Evolutionary conservation across 2,329 filamentous ascomycete genomes (phyloP), one percentile per base, ranked within the genome.

Genomic region (Phialophora macrospora): DNA sequence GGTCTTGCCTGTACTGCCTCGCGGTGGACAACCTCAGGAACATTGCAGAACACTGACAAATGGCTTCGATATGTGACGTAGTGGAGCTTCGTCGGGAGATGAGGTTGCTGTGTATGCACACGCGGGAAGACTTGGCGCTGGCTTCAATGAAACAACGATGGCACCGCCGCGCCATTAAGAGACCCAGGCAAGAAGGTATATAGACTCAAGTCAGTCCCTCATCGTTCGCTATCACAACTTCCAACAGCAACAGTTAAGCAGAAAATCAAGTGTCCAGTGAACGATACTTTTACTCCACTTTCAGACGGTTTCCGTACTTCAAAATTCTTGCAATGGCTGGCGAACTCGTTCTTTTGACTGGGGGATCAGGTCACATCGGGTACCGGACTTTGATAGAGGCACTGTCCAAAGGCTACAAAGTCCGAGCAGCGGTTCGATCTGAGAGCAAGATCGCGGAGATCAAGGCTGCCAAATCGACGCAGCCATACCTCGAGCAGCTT

Each of bases 401-500:
- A 22, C 69, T 74, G 49, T 52, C 68, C 20, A 65, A 68, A 55
- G 72, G 72, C 48, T 74, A 73, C 66, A 55, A 52, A 9, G 71
- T 74, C 24, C 68, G 72, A 26, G 73, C 72, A 6, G 71, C 68
- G 8, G 70, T 74, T 49, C 72, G 73, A 58, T 68, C 67, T 24
- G 66, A 74, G 34, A 28, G 55, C 8, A 73, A 73, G 60, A 62
- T 63, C 28, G 63, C 68, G 22, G 41, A 66, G 41, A 64, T 72
- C 61, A 64, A 65, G 28, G 60, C 61, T 22, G 65, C 70, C 3
- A 62, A 62, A 38, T 67, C 69, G 14, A 68, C 69, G 26, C 66
- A 70, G 46, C 64, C 68, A 22, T 65, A 68, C 24, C 54, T 67
- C 12, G 83, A 84, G 63, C 84, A 85, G 74, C 80, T 90, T 24